These are phyloP conservation scores for Pichia cephalocereana DNA, from an alignment of 805 yeast genomes.

Conservation along the genomic window DNA sequence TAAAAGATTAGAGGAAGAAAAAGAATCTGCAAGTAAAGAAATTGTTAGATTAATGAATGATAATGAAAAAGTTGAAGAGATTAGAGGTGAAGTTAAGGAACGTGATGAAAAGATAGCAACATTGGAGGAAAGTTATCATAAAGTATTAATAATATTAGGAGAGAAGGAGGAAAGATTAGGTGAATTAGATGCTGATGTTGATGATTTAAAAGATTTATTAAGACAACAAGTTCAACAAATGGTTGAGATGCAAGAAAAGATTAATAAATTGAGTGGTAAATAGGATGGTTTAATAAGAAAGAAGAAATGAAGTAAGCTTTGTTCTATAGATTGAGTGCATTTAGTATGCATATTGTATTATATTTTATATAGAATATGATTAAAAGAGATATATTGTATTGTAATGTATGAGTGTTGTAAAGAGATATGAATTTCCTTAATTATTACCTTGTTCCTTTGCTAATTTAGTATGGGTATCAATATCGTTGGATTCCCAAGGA, in stretches of 20 bases:
- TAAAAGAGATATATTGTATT: too few species aligned
- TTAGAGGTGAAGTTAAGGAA: slow-evolving; percentile 21
- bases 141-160: slow-evolving; percentile 65
- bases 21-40: slow-evolving; percentile 60
- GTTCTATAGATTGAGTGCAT: neutral
- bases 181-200: slow-evolving; percentile 81
- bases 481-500: slow-evolving; percentile 84
- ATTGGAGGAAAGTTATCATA: slow-evolving; percentile 23
- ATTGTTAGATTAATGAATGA: slow-evolving; percentile 50
- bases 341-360: too few species aligned
- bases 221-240: slow-evolving; percentile 80
- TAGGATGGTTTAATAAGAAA: neutral
- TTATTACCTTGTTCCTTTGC: slow-evolving; percentile 64
- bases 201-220: slow-evolving; percentile 79
- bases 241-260: slow-evolving; percentile 47
- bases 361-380: too few species aligned
- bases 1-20: slow-evolving; percentile 41
- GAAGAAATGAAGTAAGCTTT: too few species aligned
- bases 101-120: slow-evolving; percentile 13
- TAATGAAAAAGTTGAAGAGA: slow-evolving; percentile 34
- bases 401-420: too few species aligned
- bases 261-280: slow-evolving; percentile 2
- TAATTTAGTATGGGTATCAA: slow-evolving; percentile 60
- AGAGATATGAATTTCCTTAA: slow-evolving; percentile 3
- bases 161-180: slow-evolving; percentile 81